Evolutionary conservation across 176 grass and related monocot species (phyloP), one percentile per base, ranked within the genome.

Genomic region (Tuctoria greenei): DNA sequence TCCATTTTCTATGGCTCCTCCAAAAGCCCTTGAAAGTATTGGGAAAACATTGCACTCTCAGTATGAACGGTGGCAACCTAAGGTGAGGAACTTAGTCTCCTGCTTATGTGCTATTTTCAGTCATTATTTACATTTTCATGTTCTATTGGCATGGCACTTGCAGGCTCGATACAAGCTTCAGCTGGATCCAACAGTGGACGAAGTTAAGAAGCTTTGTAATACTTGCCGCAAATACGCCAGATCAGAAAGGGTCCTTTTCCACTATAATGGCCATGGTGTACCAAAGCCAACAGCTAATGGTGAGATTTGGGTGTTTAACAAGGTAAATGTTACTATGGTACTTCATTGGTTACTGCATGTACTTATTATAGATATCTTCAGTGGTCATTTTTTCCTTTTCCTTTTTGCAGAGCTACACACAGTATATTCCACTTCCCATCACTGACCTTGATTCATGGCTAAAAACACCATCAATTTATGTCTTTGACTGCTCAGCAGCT

Each of bases 301-400:
- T 42, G 95, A 99, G 86, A 92, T 99, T 90, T 99, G 95, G 95
- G 89, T 99, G 60, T 99, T 99, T 87, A 99, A 99, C 57, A 99
- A 99, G 91, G 91, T 93, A 69, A 69, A 69, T 81, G 14, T 60
- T 69, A 26, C 42, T 13, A 83, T 10, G 13, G 15, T 20, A 24
- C 38, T 61, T 61, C 28, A 73, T 63, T 87, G 27, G 18, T 75
- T 80, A 36, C 24, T 55, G 1, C 50, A 69, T 61, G 35, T 54
- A 9, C 75, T 51, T 64, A 34, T 78, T 9, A 34, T 46, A 25
- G 7, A 36, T 20, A 9, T 58, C 24, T 71, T 51, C 44, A 54
- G 24, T 44, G n/a, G 27, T 56, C 8, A 60, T 54, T 73, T 76
- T 67, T 47, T 27, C 4, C 15, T 12, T 8, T 26, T 2, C 6